phyloP scores from a whole-genome alignment of 495 filamentous ascomycete species.

The Aspergillus heteromorphus region DNA sequence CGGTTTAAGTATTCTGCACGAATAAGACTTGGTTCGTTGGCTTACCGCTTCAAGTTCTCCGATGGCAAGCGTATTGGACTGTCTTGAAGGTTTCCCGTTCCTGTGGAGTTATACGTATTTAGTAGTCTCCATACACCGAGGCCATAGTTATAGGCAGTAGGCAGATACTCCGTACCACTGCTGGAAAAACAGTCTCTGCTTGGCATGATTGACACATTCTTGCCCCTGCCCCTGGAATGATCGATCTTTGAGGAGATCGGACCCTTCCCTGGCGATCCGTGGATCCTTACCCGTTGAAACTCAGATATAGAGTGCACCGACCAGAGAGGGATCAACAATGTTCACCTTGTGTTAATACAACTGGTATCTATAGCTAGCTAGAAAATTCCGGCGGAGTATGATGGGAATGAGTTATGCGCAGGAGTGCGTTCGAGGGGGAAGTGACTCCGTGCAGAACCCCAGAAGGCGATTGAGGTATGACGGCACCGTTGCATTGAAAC shows the following conservation, averaged over 20 bases:
- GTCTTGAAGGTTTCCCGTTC: too few relatives aligned
- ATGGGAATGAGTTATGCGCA: too few relatives aligned
- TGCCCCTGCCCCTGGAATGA: slow-evolving; percentile 2
- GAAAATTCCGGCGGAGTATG: too few relatives aligned
- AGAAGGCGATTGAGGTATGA: background rate
- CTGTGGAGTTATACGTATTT: too few relatives aligned
- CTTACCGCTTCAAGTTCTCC: background rate
- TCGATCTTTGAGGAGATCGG: slow-evolving; percentile 3
- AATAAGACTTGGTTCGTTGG: background rate
- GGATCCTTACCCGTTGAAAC: slow-evolving; percentile 9
- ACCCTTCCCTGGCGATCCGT: slow-evolving; percentile 15
- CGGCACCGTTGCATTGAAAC: slow-evolving; percentile 8
- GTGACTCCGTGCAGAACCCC: background rate
- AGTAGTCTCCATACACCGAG: too few relatives aligned
- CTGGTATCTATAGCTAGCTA: too few relatives aligned
- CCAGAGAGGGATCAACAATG: background rate
- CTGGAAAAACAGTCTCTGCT: background rate
- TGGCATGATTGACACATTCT: background rate
- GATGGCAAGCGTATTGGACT: too few relatives aligned
- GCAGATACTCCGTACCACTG: background rate
- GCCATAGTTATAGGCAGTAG: too few relatives aligned
- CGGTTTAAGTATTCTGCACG: background rate
- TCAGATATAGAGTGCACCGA: background rate
- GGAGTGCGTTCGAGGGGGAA: too few relatives aligned
- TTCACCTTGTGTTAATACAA: background rate